A percentile compares a stretch with the other conserved stretches of the same genome.
Conservation (phyloP, 345 rosid species). For the Hevea brasiliensis region DNA sequence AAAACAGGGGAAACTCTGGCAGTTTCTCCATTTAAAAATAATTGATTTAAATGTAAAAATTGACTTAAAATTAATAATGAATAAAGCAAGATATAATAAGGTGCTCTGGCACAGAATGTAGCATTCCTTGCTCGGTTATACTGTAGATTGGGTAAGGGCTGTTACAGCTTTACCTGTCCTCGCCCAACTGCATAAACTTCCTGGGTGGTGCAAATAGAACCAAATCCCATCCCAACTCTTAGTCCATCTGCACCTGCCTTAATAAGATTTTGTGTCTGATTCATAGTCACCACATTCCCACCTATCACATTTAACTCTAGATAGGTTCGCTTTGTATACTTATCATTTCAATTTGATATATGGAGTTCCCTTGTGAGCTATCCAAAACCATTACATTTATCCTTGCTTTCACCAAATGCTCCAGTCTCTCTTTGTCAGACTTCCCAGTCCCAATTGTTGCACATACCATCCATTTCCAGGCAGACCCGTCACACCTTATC, state of each 20-base stretch:
- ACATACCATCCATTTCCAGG: constrained; percentile 92
- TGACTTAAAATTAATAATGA: too few species aligned
- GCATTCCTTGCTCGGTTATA: too few species aligned
- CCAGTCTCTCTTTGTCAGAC: constrained; percentile 72
- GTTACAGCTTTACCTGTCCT: constrained; percentile 94
- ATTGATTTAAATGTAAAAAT: too few species aligned
- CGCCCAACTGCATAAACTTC: constrained; percentile 97
- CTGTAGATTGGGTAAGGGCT: too few species aligned
- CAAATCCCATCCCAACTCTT: constrained; percentile 95
- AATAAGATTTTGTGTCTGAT: constrained; percentile 84
- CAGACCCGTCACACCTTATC: too few species aligned
- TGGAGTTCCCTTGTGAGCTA: constrained; percentile 93
- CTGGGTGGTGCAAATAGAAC: constrained; percentile 93
- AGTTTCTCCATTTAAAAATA: too few species aligned
- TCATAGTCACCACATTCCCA: constrained; percentile 86
- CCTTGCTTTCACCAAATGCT: constrained; percentile 72
- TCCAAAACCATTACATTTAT: constrained; percentile 70
- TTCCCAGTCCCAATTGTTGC: constrained; percentile 85
- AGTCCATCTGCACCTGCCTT: constrained; percentile 79
- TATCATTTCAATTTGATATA: constrained; percentile 84
- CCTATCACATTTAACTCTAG: constrained; percentile 83
- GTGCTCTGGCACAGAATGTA: too few species aligned
- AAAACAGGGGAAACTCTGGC: too few species aligned
- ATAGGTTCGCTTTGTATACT: constrained; percentile 62
- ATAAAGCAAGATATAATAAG: too few species aligned